Conservation (phyloP, 305 asterid species). For the Ilex paraguariensis region DNA sequence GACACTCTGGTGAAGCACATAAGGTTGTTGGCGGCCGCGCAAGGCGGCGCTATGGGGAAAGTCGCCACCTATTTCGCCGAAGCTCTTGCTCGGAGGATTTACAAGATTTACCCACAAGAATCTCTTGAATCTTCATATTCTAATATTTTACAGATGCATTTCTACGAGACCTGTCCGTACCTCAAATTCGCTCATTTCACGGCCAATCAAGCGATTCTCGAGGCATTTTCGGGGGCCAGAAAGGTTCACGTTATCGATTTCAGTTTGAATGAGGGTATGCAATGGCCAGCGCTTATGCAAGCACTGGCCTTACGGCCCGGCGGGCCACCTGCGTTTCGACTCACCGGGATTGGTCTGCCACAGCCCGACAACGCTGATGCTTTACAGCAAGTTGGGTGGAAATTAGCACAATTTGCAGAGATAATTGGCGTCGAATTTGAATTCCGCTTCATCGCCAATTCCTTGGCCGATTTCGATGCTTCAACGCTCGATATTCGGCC, state of each 20-base stretch:
- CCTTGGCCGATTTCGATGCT: constrained; percentile 66
- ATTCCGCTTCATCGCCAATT: constrained; percentile 58
- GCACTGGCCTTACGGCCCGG: constrained; percentile 63
- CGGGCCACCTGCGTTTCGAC: constrained; percentile 59
- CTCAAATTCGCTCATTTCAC: constrained; percentile 77
- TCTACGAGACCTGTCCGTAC: constrained; percentile 65
- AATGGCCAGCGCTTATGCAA: constrained; percentile 86
- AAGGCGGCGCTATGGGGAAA: constrained; percentile 80
- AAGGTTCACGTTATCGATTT: constrained; percentile 77
- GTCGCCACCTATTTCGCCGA: constrained; percentile 81
- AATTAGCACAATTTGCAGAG: constrained; percentile 63
- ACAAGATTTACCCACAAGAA: constrained; percentile 61
- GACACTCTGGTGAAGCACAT: constrained; percentile 71
- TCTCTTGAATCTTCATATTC: constrained; percentile 39
- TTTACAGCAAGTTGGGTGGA: constrained; percentile 75
- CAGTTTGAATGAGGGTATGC: constrained; percentile 78
- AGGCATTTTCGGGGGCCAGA: constrained; percentile 44
- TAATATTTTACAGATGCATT: constrained; percentile 67
- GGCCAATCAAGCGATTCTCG: constrained; percentile 68
- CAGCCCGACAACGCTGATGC: constrained; percentile 65
- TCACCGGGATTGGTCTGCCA: constrained; percentile 70
- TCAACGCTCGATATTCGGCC: constrained; percentile 44
- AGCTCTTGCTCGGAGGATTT: constrained; percentile 64
- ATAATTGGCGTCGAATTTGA: constrained; percentile 61
- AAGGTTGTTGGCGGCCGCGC: constrained; percentile 64